These are phyloP conservation scores for Fusarium coffeatum DNA, from an alignment of 2,329 filamentous ascomycete species.

Conservation along the genomic window DNA sequence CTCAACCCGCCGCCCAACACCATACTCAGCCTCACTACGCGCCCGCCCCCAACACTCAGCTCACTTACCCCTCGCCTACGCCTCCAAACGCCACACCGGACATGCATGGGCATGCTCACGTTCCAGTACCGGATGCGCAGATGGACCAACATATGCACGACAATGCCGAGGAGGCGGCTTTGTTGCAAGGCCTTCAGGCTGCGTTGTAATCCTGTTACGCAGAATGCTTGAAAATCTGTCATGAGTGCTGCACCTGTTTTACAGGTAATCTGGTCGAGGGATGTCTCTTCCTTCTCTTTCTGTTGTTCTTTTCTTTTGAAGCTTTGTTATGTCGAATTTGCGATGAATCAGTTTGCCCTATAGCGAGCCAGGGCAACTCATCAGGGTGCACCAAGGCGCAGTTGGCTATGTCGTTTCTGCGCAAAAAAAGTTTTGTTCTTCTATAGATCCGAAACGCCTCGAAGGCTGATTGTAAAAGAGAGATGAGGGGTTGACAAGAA, in stretches of 20 bases:
- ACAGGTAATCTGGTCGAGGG: conserved; percentile 1
- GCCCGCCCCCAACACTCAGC: conserved; percentile 33
- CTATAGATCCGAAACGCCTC: conserved; percentile 39
- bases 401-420: conserved; percentile 14
- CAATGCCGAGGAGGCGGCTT: conserved; percentile 51
- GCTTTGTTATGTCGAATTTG: conserved; percentile 19
- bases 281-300: conserved; percentile 12
- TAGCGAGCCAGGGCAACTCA: conserved; percentile 13
- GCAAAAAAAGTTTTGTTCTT: conserved; percentile 2
- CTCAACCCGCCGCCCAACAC: conserved; percentile 33
- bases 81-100: conserved; percentile 38
- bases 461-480: conserved; percentile 26
- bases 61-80: conserved; percentile 34
- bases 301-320: conserved; percentile 2
- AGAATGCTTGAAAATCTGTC: background rate
- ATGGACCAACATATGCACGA: conserved; percentile 46
- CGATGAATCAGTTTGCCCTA: conserved; percentile 24
- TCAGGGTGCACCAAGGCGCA: conserved; percentile 9
- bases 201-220: conserved; percentile 36
- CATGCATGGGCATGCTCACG: conserved; percentile 41
- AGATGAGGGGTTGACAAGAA: background rate
- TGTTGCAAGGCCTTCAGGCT: conserved; percentile 52
- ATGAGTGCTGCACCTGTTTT: background rate
- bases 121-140: conserved; percentile 31
- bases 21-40: conserved; percentile 31